A percentile compares a stretch with the other conserved stretches of the same genome.
Evolutionary conservation across 805 yeast genomes (phyloP).

Genomic region (Candida coquimbonensis): DNA sequence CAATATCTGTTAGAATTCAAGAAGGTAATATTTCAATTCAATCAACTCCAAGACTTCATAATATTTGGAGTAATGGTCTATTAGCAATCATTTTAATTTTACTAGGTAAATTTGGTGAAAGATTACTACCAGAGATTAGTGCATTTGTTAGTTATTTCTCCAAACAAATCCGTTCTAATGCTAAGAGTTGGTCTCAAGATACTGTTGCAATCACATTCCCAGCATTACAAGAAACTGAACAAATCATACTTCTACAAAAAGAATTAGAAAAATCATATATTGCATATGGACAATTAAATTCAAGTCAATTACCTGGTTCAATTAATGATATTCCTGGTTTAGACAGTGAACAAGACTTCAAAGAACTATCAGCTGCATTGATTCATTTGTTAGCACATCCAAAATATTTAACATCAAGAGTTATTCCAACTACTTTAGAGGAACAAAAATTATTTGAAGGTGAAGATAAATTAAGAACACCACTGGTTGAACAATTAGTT

Average conservation of each 20-base stretch:
- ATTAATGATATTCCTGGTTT: conserved; percentile 47
- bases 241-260: conserved; percentile 57
- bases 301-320: conserved; percentile 14
- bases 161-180: conserved; percentile 56
- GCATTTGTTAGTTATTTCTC: conserved; percentile 56
- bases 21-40: conserved; percentile 54
- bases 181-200: conserved; percentile 63
- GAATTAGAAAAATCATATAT: conserved; percentile 47
- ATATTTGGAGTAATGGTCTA: conserved; percentile 82
- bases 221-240: conserved; percentile 56
- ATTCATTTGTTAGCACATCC: conserved; percentile 81
- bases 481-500: conserved; percentile 40
- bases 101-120: conserved; percentile 55
- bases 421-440: conserved; percentile 55
- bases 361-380: conserved; percentile 52
- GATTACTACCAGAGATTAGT: conserved; percentile 57
- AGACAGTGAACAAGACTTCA: conserved; percentile 51
- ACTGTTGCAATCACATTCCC: conserved; percentile 42
- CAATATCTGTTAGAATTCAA: conserved; percentile 60
- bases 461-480: conserved; percentile 33
- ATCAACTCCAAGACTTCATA: conserved; percentile 50
- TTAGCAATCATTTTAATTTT: conserved; percentile 59
- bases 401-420: conserved; percentile 66
- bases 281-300: conserved; percentile 35
- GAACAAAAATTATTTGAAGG: conserved; percentile 53